Base-by-base conservation (phyloP, 2,329 filamentous ascomycete species). In the Oidium heveae region DNA sequence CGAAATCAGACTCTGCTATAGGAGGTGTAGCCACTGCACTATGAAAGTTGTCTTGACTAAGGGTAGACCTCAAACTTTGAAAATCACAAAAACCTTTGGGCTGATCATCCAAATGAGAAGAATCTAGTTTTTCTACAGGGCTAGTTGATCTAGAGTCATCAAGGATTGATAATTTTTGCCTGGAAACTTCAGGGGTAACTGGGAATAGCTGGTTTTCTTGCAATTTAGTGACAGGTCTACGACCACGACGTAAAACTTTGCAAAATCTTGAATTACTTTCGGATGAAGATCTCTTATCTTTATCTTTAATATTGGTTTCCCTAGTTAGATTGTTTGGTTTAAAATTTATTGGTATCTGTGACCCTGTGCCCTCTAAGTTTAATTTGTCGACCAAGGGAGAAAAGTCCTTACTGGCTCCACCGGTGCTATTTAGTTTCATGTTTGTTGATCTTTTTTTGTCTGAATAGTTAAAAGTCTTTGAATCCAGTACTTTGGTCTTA, bases 11-110 rank as follows among this genome's bases (percentile, higher is more conserved):
- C 58, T 87, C 84, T 9, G 77, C 82, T 59, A 86, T 78, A 7
- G 84, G 84, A 33, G 84, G 84, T 10, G 84, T 86, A 53, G 84
- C 81, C 52, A 80, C 77, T 57, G 73, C 79, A 63, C 71, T 74
- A 60, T 61, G 56, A 61, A 83, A 82, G 36, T 76, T 70, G 12
- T 77, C 79, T 55, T 76, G 73, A 20, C 56, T 54, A 10, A 60
- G 20, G 58, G 56, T 36, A 58, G 59, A 37, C 58, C 61, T 39
- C 47, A 52, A 18, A 49, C 54, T 34, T 62, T 18, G 22, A 20
- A 22, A 60, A n/a, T 62, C 60, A 41, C 63, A 64, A 6, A 63
- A 61, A n/a, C 60, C 58, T 33, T 58, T 62, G 41, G 63, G 61
- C 59, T 76, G 79, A 16, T 60, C 34, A 33, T 68, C 67, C 8